These are phyloP conservation scores for Paecilomyces formosus DNA, from an alignment of 2,329 filamentous ascomycete species.

Conservation along the genomic window DNA sequence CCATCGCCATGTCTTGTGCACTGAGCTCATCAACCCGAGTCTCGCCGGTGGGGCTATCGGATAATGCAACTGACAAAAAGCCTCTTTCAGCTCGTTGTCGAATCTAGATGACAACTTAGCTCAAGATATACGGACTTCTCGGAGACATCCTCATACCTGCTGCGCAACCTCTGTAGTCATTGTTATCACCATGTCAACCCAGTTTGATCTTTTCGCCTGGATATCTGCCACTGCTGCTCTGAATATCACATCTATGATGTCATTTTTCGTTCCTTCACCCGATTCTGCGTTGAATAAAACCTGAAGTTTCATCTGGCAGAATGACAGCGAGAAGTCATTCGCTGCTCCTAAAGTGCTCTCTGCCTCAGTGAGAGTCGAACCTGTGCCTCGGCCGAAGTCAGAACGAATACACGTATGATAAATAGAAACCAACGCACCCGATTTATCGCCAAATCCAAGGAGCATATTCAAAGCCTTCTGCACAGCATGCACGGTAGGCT, in stretches of 20 bases:
- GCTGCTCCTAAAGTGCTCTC: constrained; percentile 28
- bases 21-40: constrained; percentile 6
- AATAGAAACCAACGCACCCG: constrained; percentile 9
- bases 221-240: constrained; percentile 30
- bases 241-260: constrained; percentile 33
- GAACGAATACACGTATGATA: not conserved
- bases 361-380: constrained; percentile 19
- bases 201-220: constrained; percentile 25
- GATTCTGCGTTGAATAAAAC: constrained; percentile 28
- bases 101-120: constrained; percentile 20
- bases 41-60: constrained; percentile 15
- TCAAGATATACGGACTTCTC: constrained; percentile 3
- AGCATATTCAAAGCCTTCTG: constrained; percentile 26
- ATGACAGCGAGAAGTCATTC: constrained; percentile 36
- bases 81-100: constrained; percentile 34
- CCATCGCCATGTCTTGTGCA: constrained; percentile 23
- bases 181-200: constrained; percentile 31
- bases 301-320: constrained; percentile 36
- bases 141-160: constrained; percentile 18
- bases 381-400: constrained; percentile 6
- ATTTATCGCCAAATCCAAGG: constrained; percentile 18
- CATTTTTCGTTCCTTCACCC: constrained; percentile 18
- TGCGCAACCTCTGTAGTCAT: constrained; percentile 30
- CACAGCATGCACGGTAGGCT: constrained; percentile 18
- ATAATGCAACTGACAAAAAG: constrained; percentile 28